Base-by-base conservation (phyloP, 108 stramenopile genomes). In the Skeletonema grethae region DNA sequence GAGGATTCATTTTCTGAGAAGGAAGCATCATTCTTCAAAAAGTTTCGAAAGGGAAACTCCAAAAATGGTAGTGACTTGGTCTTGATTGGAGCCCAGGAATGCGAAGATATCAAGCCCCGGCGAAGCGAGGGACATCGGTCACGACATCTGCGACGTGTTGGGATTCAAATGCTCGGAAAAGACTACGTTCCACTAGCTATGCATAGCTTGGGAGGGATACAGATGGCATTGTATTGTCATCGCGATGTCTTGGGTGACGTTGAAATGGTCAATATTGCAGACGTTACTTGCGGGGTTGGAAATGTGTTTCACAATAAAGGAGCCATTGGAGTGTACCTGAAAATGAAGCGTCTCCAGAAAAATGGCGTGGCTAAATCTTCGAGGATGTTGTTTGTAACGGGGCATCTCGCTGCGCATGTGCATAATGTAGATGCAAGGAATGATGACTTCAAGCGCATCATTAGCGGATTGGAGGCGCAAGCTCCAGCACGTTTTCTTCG, bases 281-380 rank as follows among this genome's bases (percentile, higher is more conserved):
- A 96, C 68, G 95, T 96, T 8, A 87, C 95, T 0, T 96, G 95
- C 71, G 95, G 95, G 0, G 89, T 96, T 55, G 95, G 95, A 5
- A 93, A 93, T 63, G 91, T 93, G 0, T 90, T 96, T 57, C 95
- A 96, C 72, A 96, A 96, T 76, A 96, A 96, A 68, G 95, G 95
- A 15, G 95, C 90, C 30, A 92, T 96, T 53, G 90, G 86, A 30
- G 92, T 90, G 10, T 95, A 90, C 72, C 50, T 95, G 25, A 68
- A 79, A 36, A 57, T 86, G 78, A 91, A 88, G 57, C 78, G 83
- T 28, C 25, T 28, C 43, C 63, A 70, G 24, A 28, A 46, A 10
- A 61, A 41, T 34, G 62, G 31, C 8, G 38, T 65, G 18, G 43
- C 76, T 15, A 91, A 84, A 76, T 87, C 85, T 20, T 64, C 92